Evolutionary conservation across 2,329 filamentous ascomycete genomes (phyloP).

Genomic region (Decorospora gaudefroyi): DNA sequence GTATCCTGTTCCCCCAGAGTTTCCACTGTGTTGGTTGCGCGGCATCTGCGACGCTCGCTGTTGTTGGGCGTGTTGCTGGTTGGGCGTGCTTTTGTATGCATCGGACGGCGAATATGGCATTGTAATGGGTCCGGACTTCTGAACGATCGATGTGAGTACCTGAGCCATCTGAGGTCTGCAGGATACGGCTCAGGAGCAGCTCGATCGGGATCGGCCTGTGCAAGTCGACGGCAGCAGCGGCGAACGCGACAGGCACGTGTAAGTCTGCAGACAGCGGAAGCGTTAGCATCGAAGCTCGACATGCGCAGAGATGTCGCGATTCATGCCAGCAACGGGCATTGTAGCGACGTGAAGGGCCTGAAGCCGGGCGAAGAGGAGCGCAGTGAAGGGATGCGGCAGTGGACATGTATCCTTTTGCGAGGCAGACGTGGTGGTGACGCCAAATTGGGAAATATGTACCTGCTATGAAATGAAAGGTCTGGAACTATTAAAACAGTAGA

Average conservation of each 20-base stretch:
- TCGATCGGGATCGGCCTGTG: conserved; percentile 26
- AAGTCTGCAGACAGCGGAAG: conserved; percentile 19
- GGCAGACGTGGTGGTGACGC: conserved; percentile 15
- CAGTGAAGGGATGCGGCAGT: conserved; percentile 23
- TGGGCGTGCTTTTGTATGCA: conserved; percentile 50
- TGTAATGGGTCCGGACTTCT: conserved; percentile 54
- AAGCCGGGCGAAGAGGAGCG: conserved; percentile 25
- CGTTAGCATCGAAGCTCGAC: conserved; percentile 24
- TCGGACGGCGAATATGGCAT: conserved; percentile 57
- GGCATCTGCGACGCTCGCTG: conserved; percentile 50
- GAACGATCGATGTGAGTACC: conserved; percentile 55
- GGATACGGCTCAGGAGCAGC: conserved; percentile 23
- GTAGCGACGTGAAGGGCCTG: conserved; percentile 11
- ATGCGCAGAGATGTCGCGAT: conserved; percentile 7
- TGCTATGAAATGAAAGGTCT: conserved; percentile 32
- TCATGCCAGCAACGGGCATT: conserved; percentile 14
- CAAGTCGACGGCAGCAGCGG: conserved; percentile 22
- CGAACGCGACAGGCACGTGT: conserved; percentile 20
- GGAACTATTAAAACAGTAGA: conserved; percentile 47
- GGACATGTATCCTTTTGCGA: conserved; percentile 19
- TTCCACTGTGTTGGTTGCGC: conserved; percentile 51
- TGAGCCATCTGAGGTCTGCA: conserved; percentile 48
- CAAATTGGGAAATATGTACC: conserved; percentile 32
- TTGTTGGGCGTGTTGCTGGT: conserved; percentile 45
- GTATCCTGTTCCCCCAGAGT: conserved; percentile 48